Evolutionary conservation across 1,284 basidiomycete genomes (phyloP).

Genomic region (Austroboletus novae-zelandiae): DNA sequence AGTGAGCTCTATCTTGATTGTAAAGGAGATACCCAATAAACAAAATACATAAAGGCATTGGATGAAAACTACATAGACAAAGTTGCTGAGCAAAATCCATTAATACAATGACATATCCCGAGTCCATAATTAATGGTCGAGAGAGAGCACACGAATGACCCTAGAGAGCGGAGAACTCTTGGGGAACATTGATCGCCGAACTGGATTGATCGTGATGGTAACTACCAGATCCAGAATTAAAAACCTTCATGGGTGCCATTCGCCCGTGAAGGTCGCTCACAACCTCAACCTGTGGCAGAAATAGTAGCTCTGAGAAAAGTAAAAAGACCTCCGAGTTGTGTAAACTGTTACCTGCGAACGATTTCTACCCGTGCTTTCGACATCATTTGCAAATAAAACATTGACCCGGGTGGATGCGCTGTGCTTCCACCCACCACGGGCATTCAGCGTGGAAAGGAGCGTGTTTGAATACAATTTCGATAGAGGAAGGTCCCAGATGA

Average conservation of each 20-base stretch:
- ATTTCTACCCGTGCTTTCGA: background rate
- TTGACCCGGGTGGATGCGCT: conserved; percentile 3
- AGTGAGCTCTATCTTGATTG: no score
- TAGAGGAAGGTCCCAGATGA: conserved; percentile 50
- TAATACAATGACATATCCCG: no score
- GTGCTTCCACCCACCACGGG: conserved; percentile 32
- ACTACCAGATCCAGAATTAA: background rate
- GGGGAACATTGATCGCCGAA: background rate
- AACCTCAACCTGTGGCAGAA: conserved; percentile 3
- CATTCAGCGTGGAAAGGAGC: conserved; percentile 54
- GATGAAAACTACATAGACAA: no score
- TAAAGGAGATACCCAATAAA: no score
- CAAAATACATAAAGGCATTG: no score
- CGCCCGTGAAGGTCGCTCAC: background rate
- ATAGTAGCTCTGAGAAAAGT: background rate
- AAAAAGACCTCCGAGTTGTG: background rate
- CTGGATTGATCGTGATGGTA: background rate
- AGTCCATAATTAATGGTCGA: no score
- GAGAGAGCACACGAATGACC: no score
- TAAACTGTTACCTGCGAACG: conserved; percentile 8
- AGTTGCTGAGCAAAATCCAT: no score
- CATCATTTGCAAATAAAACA: conserved; percentile 8
- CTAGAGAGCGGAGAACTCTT: no score
- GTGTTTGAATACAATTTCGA: conserved; percentile 58
- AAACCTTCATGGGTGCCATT: conserved; percentile 1